Evolutionary conservation across 495 filamentous ascomycete genomes (phyloP).

Genomic region (Penicillium roqueforti): DNA sequence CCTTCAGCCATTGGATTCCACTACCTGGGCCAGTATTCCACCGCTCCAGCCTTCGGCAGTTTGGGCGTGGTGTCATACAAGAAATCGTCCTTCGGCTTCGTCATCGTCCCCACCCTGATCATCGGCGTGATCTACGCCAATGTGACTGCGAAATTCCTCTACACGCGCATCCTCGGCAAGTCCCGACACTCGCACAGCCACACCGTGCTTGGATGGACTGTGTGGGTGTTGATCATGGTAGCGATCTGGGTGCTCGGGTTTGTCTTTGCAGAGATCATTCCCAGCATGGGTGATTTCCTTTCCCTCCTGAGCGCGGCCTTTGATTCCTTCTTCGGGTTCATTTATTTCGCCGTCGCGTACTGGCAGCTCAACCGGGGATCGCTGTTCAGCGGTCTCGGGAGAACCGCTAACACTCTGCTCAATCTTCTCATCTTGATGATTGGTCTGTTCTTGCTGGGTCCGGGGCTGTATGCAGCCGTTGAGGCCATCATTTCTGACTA

Average conservation of each 20-base stretch:
- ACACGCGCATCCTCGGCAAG: conserved; percentile 43
- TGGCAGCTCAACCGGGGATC: conserved; percentile 43
- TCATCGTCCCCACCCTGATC: conserved; percentile 47
- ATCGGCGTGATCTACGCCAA: conserved; percentile 51
- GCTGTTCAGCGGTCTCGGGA: conserved; percentile 24
- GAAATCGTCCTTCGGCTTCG: conserved; percentile 44
- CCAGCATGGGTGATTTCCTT: conserved; percentile 48
- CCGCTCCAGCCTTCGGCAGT: conserved; percentile 49
- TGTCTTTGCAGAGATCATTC: conserved; percentile 49
- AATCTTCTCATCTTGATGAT: conserved; percentile 38
- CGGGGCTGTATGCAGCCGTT: conserved; percentile 49
- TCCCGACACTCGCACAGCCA: conserved; percentile 47
- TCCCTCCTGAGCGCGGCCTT: conserved; percentile 48
- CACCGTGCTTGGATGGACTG: conserved; percentile 46
- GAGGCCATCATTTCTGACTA: conserved; percentile 51
- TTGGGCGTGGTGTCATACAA: conserved; percentile 44
- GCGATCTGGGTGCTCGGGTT: conserved; percentile 45
- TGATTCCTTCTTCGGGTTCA: conserved; percentile 38
- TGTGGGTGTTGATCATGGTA: conserved; percentile 44
- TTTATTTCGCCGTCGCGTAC: conserved; percentile 49
- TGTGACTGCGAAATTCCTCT: conserved; percentile 49
- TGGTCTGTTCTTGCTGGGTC: conserved; percentile 48
- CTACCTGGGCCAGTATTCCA: conserved; percentile 48
- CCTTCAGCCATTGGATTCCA: conserved; percentile 50
- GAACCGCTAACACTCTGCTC: conserved; percentile 37